A percentile compares a stretch with the other conserved stretches of the same genome.
These are phyloP conservation scores for Macrolepiota dolichaula DNA, from an alignment of 768 basidiomycete species.

Conservation along the genomic window DNA sequence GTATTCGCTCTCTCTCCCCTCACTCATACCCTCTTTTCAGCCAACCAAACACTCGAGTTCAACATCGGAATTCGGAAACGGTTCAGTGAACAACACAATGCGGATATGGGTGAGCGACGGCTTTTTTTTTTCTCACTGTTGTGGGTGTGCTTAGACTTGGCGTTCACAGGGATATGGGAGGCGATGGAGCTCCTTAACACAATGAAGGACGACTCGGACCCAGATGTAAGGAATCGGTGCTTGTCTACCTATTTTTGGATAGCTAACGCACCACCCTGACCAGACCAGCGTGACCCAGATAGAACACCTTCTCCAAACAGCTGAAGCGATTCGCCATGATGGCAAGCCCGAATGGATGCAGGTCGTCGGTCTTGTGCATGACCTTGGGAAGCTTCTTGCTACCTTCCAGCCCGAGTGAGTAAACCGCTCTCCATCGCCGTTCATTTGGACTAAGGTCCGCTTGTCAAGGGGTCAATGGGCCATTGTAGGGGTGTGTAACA, in stretches of 20 bases:
- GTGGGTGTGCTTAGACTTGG: conserved; percentile 48
- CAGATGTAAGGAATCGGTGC: conserved; percentile 53
- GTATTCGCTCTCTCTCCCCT: neutral
- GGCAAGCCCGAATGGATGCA: conserved; percentile 95
- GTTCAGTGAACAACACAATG: neutral
- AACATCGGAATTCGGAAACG: conserved; percentile 65
- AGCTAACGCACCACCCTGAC: conserved; percentile 21
- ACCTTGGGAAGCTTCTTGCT: conserved; percentile 84
- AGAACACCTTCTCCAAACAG: conserved; percentile 87
- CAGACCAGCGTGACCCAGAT: conserved; percentile 82
- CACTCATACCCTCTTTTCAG: conserved; percentile 30
- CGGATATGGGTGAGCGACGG: conserved; percentile 8
- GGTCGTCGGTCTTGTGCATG: conserved; percentile 84
- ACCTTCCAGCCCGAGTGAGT: conserved; percentile 67
- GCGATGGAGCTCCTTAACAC: conserved; percentile 87
- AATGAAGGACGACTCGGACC: conserved; percentile 87
- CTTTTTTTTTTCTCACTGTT: neutral
- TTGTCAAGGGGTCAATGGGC: conserved; percentile 81
- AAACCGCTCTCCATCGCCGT: neutral
- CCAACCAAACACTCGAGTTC: conserved; percentile 85
- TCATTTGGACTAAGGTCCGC: neutral
- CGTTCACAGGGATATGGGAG: conserved; percentile 76
- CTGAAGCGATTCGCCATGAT: conserved; percentile 84
- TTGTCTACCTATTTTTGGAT: neutral
- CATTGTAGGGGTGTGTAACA: conserved; percentile 72